Conservation (phyloP, 331 rosid genomes). For the Quercus tomentella region DNA sequence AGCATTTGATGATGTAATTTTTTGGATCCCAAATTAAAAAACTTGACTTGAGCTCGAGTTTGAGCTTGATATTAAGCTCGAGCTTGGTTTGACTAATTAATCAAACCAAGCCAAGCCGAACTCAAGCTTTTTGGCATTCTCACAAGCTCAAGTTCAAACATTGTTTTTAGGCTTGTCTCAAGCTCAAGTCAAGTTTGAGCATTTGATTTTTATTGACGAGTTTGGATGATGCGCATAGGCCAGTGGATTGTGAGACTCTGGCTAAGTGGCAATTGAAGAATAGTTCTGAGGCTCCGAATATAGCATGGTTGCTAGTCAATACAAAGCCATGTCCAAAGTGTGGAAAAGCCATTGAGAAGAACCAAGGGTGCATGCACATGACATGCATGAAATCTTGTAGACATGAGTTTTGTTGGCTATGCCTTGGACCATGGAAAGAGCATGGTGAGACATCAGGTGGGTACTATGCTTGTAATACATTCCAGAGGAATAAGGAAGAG, state of each 20-base stretch:
- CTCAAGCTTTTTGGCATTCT: too few relatives aligned
- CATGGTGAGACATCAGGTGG: conserved; percentile 67
- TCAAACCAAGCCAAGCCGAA: too few relatives aligned
- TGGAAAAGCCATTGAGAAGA: conserved; percentile 64
- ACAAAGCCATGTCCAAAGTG: conserved; percentile 74
- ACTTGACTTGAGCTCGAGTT: too few relatives aligned
- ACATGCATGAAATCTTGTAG: conserved; percentile 67
- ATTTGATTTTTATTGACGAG: too few relatives aligned
- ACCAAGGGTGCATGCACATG: conserved; percentile 80
- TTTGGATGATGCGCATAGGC: conserved; percentile 76
- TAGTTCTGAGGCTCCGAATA: conserved; percentile 64
- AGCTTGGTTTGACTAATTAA: too few relatives aligned
- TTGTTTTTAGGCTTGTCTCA: too few relatives aligned
- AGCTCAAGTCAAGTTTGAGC: too few relatives aligned
- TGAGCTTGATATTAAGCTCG: too few relatives aligned
- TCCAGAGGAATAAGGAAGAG: conserved; percentile 58
- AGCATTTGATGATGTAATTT: too few relatives aligned
- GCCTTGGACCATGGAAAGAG: conserved; percentile 65
- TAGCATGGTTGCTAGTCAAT: conserved; percentile 65
- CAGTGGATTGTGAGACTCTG: conserved; percentile 64
- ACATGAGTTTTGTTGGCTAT: conserved; percentile 71
- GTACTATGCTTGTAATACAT: conserved; percentile 65
- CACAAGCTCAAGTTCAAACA: too few relatives aligned
- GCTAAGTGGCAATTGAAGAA: conserved; percentile 69
- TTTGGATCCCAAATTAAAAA: too few relatives aligned